phyloP scores from a whole-genome alignment of 305 asterid species.

The Fraxinus sp. region DNA sequence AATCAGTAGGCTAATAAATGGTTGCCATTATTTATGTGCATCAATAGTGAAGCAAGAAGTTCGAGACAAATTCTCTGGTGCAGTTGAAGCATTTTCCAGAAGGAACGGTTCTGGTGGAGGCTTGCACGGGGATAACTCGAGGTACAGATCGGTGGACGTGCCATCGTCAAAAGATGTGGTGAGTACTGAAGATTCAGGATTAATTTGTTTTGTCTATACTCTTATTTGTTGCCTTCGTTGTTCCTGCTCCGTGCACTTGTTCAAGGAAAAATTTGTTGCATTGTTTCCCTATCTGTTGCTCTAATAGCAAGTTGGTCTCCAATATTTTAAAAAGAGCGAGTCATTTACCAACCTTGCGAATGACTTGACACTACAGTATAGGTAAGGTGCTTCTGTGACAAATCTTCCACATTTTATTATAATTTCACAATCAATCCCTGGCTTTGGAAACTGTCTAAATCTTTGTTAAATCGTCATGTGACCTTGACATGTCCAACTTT shows the following conservation, averaged over 20 bases:
- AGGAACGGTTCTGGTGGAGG: slow-evolving; percentile 49
- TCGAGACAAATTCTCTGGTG: slow-evolving; percentile 55
- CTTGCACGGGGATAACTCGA: slow-evolving; percentile 51
- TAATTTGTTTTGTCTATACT: not conserved
- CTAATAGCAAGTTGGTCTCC: not conserved
- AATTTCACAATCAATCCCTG: not conserved
- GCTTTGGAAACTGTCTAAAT: not conserved
- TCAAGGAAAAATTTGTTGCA: not conserved
- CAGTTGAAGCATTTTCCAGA: slow-evolving; percentile 56
- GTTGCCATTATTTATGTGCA: slow-evolving; percentile 5
- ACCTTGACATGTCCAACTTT: not conserved
- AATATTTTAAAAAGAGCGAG: not conserved
- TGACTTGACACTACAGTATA: not conserved
- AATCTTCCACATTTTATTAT: not conserved
- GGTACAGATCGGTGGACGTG: slow-evolving; percentile 53
- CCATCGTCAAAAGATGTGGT: slow-evolving; percentile 73
- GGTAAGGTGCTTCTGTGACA: not conserved
- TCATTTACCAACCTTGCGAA: not conserved
- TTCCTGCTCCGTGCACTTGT: not conserved
- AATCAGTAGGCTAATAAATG: slow-evolving; percentile 1
- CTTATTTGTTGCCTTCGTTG: not conserved
- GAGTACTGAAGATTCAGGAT: slow-evolving; percentile 13
- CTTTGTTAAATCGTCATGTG: not conserved
- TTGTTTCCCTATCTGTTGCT: not conserved
- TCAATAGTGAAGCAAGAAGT: slow-evolving; percentile 51